These are phyloP conservation scores for Chytriomyces confervae DNA, from an alignment of 192 early-diverging fungal genomes.

Conservation along the genomic window DNA sequence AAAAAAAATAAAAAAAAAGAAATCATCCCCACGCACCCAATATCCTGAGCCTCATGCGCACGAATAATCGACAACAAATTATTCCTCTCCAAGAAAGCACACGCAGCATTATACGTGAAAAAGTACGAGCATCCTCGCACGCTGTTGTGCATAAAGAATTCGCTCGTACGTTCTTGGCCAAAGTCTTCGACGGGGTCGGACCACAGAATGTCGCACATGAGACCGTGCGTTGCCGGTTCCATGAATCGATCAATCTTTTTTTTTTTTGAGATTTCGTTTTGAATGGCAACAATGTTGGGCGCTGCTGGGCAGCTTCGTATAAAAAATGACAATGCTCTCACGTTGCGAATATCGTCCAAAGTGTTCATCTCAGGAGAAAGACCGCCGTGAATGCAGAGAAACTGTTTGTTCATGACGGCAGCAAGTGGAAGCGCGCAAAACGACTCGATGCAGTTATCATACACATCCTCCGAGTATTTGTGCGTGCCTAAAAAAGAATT, in stretches of 20 bases:
- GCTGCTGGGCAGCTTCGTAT: not conserved
- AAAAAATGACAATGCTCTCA: conserved; percentile 32
- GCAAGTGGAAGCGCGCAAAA: conserved; percentile 93
- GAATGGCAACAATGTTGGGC: conserved; percentile 15
- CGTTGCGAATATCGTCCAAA: conserved; percentile 83
- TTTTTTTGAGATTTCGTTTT: not conserved
- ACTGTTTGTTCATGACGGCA: conserved; percentile 94
- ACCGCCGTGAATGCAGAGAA: conserved; percentile 95
- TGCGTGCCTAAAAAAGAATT: conserved; percentile 68
- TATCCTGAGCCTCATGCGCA: conserved; percentile 97
- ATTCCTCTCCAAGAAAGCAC: conserved; percentile 92
- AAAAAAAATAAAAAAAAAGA: conserved; percentile 33
- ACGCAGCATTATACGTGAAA: conserved; percentile 85
- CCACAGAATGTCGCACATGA: conserved; percentile 96
- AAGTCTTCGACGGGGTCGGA: conserved; percentile 96
- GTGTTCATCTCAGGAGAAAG: conserved; percentile 90
- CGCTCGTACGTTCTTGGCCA: conserved; percentile 90
- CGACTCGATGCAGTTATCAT: conserved; percentile 88
- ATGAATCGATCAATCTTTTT: conserved; percentile 85
- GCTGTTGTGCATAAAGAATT: conserved; percentile 90
- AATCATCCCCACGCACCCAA: conserved; percentile 61
- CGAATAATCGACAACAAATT: conserved; percentile 93
- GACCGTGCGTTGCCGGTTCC: conserved; percentile 90
- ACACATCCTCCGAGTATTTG: conserved; percentile 91
- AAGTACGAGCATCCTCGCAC: conserved; percentile 96